Conservation (phyloP, 257 asterid species). For the Petunia secreta region DNA sequence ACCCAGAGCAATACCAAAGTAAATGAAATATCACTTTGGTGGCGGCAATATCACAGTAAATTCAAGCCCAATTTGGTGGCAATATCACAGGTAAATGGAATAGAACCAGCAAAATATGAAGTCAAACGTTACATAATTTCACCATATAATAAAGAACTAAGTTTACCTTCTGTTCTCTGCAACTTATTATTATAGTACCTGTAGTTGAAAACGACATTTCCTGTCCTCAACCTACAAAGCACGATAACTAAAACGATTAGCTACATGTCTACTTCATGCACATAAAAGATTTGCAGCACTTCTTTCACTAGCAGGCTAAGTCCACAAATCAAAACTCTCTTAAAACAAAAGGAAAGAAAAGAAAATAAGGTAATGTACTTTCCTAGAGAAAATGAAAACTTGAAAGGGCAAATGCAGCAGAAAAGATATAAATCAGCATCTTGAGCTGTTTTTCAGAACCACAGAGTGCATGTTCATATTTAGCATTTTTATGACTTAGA, state of each 20-base stretch:
- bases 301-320: neutral
- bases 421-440: slow-evolving; percentile 11
- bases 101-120: neutral
- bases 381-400: slow-evolving; percentile 1
- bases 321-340: neutral
- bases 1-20: slow-evolving; percentile 7
- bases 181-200: slow-evolving; percentile 80
- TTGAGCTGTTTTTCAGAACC: slow-evolving; percentile 1
- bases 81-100: neutral
- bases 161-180: slow-evolving; percentile 96
- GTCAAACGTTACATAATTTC: neutral
- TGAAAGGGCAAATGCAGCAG: slow-evolving; percentile 16
- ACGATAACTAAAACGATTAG: slow-evolving; percentile 28
- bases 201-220: slow-evolving; percentile 96
- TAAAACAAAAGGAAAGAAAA: slow-evolving; percentile 13
- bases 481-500: too few relatives aligned
- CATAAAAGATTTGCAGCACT: neutral
- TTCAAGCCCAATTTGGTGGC: too few relatives aligned
- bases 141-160: slow-evolving; percentile 17
- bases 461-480: neutral
- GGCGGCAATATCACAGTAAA: too few relatives aligned
- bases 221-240: slow-evolving; percentile 83
- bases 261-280: neutral
- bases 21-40: too few relatives aligned
- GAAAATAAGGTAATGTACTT: slow-evolving; percentile 13